These are phyloP conservation scores for Allomyces macrogynus DNA, from an alignment of 192 early-diverging fungal genomes.

Conservation along the genomic window DNA sequence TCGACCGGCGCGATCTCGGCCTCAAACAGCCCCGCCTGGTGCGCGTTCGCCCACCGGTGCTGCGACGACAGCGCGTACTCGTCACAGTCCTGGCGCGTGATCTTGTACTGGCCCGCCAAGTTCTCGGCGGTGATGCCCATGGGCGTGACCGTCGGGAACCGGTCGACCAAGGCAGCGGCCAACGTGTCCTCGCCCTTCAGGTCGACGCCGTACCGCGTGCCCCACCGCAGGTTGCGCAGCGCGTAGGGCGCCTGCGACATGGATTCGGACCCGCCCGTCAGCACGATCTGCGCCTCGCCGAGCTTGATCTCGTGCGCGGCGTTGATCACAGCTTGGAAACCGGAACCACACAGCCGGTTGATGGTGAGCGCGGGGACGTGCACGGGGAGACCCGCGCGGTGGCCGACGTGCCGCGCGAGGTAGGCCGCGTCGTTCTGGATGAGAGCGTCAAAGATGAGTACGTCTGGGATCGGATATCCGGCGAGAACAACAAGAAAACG, in stretches of 20 bases:
- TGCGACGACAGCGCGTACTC: constrained; percentile 62
- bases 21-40: constrained; percentile 51
- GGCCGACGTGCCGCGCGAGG: constrained; percentile 81
- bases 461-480: too few species aligned
- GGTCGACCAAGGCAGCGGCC: constrained; percentile 64
- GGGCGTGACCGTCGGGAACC: constrained; percentile 53
- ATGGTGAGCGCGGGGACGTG: constrained; percentile 73
- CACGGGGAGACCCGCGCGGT: constrained; percentile 64
- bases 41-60: constrained; percentile 67
- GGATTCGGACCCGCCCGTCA: constrained; percentile 80
- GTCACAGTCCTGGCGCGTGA: constrained; percentile 68
- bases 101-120: constrained; percentile 59
- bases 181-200: constrained; percentile 77
- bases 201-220: constrained; percentile 70
- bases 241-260: constrained; percentile 87
- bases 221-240: constrained; percentile 58
- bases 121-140: constrained; percentile 96
- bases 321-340: constrained; percentile 86
- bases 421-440: constrained; percentile 61
- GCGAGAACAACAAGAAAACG: too few species aligned
- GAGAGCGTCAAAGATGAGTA: too few species aligned
- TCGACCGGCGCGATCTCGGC: constrained; percentile 69
- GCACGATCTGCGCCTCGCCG: constrained; percentile 63
- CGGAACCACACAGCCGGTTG: constrained; percentile 91
- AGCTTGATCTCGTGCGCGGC: constrained; percentile 77